These are phyloP conservation scores for Entomortierella lignicola DNA, from an alignment of 192 early-diverging fungal species.

Conservation along the genomic window DNA sequence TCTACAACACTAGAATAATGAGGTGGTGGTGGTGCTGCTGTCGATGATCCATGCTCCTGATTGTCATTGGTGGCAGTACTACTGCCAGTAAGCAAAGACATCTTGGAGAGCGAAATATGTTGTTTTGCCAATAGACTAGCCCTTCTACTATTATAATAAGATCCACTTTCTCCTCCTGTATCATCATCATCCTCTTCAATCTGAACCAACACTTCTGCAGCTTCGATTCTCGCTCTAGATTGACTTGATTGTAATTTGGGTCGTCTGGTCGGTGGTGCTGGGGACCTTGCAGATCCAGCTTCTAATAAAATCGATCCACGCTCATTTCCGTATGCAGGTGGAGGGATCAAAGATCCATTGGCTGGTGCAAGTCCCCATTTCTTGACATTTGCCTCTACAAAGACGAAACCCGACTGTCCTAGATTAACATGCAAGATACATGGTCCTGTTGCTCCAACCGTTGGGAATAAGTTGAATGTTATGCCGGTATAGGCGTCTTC, in stretches of 20 bases:
- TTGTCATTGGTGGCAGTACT: too few species aligned
- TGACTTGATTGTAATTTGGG: constrained; percentile 40
- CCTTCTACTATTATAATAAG: not conserved
- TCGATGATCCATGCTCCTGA: too few species aligned
- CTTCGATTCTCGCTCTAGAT: constrained; percentile 32
- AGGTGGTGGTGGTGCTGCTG: constrained; percentile 13
- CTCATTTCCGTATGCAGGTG: constrained; percentile 83
- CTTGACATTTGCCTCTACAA: constrained; percentile 88
- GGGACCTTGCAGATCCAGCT: constrained; percentile 6
- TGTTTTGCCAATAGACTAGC: not conserved
- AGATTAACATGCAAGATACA: constrained; percentile 74
- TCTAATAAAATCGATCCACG: constrained; percentile 75
- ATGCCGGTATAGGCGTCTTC: constrained; percentile 76
- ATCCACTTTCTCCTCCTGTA: constrained; percentile 1
- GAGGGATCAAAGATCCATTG: constrained; percentile 76
- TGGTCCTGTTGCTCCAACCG: constrained; percentile 71
- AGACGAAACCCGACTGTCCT: constrained; percentile 85
- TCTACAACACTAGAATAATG: constrained; percentile 25
- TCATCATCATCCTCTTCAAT: constrained; percentile 21
- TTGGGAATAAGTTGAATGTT: constrained; percentile 74
- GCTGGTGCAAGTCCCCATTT: constrained; percentile 84
- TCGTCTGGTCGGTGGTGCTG: constrained; percentile 15
- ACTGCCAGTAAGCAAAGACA: constrained; percentile 42
- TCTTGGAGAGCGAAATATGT: constrained; percentile 31
- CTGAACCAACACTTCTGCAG: constrained; percentile 36